Percentiles rank a stretch among this genome's conserved stretches.
Evolutionary conservation across 768 basidiomycete species (phyloP).

Genomic region (Sporobolomyces roseus): DNA sequence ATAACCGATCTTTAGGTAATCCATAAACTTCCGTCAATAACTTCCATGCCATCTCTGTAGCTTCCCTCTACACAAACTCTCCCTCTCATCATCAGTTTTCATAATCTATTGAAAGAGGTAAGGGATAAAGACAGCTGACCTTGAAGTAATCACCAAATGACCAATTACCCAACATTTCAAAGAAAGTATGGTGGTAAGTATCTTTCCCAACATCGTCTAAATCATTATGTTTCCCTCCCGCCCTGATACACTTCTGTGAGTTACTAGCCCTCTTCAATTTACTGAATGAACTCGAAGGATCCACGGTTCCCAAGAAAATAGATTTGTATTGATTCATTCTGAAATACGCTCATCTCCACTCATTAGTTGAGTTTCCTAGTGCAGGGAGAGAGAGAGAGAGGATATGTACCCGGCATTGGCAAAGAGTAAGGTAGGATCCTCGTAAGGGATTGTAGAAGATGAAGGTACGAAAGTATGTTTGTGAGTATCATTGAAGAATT

Average conservation of each 20-base stretch:
- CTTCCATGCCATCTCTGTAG: conserved; percentile 89
- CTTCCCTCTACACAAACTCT: conserved; percentile 68
- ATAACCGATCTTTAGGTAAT: conserved; percentile 82
- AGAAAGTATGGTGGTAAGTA: conserved; percentile 73
- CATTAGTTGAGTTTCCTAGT: too few relatives aligned
- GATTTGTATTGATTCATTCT: conserved; percentile 79
- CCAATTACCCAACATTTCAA: conserved; percentile 99
- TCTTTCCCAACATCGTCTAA: conserved; percentile 98
- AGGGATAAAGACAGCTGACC: conserved; percentile 54
- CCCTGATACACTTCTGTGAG: conserved; percentile 95
- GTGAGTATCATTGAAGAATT: conserved; percentile 63
- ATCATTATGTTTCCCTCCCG: conserved; percentile 98
- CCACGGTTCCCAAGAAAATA: conserved; percentile 96
- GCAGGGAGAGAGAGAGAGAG: too few relatives aligned
- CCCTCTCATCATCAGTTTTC: background rate
- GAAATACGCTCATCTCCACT: too few relatives aligned
- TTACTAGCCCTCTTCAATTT: conserved; percentile 92
- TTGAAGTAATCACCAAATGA: conserved; percentile 99
- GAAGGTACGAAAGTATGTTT: conserved; percentile 86
- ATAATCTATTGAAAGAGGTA: background rate
- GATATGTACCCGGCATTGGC: conserved; percentile 99
- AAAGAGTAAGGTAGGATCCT: conserved; percentile 94
- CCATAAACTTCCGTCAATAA: conserved; percentile 83
- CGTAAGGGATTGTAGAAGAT: conserved; percentile 89
- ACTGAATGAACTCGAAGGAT: conserved; percentile 78